Percentiles rank a stretch among this genome's conserved stretches.
phyloP scores from a whole-genome alignment of 129 eudicot genomes.

The Pittosporum tobira region DNA sequence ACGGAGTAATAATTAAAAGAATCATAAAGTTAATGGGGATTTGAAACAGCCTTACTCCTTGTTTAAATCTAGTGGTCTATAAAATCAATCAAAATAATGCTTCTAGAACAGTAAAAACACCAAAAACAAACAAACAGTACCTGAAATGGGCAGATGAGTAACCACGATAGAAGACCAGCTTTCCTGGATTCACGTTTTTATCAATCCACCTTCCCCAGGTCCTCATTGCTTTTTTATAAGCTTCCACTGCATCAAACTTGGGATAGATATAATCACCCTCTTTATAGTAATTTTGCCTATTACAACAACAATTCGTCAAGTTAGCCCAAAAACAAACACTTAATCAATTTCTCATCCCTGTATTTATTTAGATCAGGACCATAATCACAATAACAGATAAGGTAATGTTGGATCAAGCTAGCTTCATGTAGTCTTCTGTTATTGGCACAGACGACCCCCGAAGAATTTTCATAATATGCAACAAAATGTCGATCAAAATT shows the following conservation, averaged over 20 bases:
- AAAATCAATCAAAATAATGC: conserved; percentile 14
- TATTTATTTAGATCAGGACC: neutral
- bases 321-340: neutral
- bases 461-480: too few species aligned
- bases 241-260: conserved; percentile 72
- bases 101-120: neutral
- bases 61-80: conserved; percentile 1
- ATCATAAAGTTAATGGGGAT: too few species aligned
- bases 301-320: conserved; percentile 3
- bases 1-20: too few species aligned
- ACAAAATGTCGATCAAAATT: neutral
- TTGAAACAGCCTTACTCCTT: neutral
- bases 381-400: neutral
- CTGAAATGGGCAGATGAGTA: conserved; percentile 95
- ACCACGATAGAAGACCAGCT: conserved; percentile 76
- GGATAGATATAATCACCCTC: conserved; percentile 74
- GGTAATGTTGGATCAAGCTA: neutral
- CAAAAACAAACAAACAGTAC: conserved; percentile 23
- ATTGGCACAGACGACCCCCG: neutral
- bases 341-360: neutral
- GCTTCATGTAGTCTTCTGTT: neutral
- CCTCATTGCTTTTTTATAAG: conserved; percentile 66
- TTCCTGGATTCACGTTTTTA: conserved; percentile 33
- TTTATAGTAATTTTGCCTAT: conserved; percentile 75
- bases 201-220: conserved; percentile 91